Base-by-base conservation (phyloP, 2,329 filamentous ascomycete genomes). In the Conoideocrella luteorostrata region DNA sequence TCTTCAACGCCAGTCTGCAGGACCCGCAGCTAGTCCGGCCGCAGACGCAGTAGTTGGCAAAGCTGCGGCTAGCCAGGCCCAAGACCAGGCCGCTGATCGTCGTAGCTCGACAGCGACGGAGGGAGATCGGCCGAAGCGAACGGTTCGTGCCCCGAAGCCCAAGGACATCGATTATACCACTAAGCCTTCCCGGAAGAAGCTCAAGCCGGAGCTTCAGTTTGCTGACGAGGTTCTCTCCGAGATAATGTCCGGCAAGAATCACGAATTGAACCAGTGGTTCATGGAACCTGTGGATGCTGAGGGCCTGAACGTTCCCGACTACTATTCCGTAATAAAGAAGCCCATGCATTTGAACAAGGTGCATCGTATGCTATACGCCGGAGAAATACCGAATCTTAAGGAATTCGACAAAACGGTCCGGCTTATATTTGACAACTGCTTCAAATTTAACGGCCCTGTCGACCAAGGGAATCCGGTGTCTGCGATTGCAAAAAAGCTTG, bases 291-390 rank as follows among this genome's bases (percentile, higher is more conserved):
- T 98, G 17, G 93, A 98, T 60, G 89, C 93, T 1, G 90, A 97
- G 28, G 91, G 90, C 1, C 71, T 97, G 43, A 89, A 91, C 60
- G 96, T 97, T 47, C 93, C 93, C 1, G 84, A 85, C 20, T 98
- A 98, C 61, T 88, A 93, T 62, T 88, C 85, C 56, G 73, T 97
- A 49, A 89, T 98, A 68, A 97, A 95, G 72, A 88, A 90, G 61
- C 93, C 93, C 0, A 98, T 97, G 91, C 91, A 98, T 62, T 72
- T 96, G 39, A 74, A 77, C 13, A 95, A 88, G n/a, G 85, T 95
- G 58, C 73, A 78, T 28, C 74, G 75, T 33, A 94, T 94, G 65
- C 73, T 96, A 32, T 80, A 84, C 53, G 72, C 73, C 11, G 88
- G 89, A 21, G 79, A 88, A 44, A 97, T 97, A 58, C 77, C 80